Evolutionary conservation across 1,139 yeast species (phyloP).

Genomic region (Blastobotrys indianensis): DNA sequence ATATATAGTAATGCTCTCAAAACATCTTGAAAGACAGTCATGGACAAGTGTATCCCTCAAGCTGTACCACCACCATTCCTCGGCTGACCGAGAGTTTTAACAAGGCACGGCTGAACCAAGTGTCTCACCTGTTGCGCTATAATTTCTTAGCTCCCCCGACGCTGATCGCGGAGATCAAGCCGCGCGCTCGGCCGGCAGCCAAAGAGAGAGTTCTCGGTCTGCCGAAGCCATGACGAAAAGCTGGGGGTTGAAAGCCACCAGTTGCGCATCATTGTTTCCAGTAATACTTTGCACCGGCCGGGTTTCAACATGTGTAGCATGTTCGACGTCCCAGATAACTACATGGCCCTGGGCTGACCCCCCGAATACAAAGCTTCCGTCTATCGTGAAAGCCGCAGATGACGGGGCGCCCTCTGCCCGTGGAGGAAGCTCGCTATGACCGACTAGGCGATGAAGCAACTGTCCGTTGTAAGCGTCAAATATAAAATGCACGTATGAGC

Average conservation of each 20-base stretch:
- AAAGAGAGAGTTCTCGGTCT: slow-evolving; percentile 46
- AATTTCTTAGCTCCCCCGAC: no score
- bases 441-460: slow-evolving; percentile 46
- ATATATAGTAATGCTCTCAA: no score
- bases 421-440: slow-evolving; percentile 27
- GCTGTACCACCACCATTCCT: no score
- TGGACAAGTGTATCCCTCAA: no score
- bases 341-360: slow-evolving; percentile 55
- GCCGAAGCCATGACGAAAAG: slow-evolving; percentile 75
- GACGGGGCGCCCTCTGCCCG: neutral
- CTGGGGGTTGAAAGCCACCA: slow-evolving; percentile 73
- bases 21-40: no score
- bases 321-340: slow-evolving; percentile 50
- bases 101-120: no score
- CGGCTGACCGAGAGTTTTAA: no score
- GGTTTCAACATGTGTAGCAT: slow-evolving; percentile 11
- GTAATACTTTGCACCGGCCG: slow-evolving; percentile 35
- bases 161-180: no score
- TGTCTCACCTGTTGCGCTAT: no score
- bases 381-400: slow-evolving; percentile 52
- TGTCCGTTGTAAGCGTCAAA: slow-evolving; percentile 70
- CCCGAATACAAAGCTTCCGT: slow-evolving; percentile 65
- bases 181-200: slow-evolving; percentile 30
- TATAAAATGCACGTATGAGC: slow-evolving; percentile 48
- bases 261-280: slow-evolving; percentile 19